Percentiles rank a stretch among this genome's conserved stretches.
Evolutionary conservation across 2,329 filamentous ascomycete genomes (phyloP).

Genomic region (Clarireedia monteithiana): DNA sequence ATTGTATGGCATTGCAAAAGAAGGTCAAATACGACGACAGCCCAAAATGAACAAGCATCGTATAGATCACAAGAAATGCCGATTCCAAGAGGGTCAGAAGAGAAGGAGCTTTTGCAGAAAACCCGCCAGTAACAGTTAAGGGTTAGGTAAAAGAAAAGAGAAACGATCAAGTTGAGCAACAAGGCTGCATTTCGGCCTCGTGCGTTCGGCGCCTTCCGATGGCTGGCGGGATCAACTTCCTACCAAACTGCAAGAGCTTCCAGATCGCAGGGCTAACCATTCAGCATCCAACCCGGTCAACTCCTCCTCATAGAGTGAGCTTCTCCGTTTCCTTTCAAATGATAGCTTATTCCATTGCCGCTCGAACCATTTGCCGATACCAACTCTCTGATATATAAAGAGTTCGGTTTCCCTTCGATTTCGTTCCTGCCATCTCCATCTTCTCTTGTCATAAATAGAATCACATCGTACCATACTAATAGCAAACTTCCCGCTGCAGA

Average conservation of each 20-base stretch:
- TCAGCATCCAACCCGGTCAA: background rate
- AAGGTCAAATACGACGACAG: too few species aligned
- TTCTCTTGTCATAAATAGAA: conserved; percentile 1
- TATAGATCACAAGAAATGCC: background rate
- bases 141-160: conserved; percentile 4
- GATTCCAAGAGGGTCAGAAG: background rate
- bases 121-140: background rate
- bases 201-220: conserved; percentile 9
- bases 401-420: background rate
- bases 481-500: background rate
- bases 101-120: background rate
- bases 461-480: conserved; percentile 3
- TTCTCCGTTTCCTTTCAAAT: conserved; percentile 3
- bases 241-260: background rate
- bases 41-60: too few species aligned
- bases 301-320: background rate
- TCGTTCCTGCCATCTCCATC: background rate
- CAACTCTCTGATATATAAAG: conserved; percentile 1
- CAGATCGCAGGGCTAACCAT: background rate
- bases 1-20: too few species aligned
- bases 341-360: background rate
- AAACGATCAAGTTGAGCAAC: background rate
- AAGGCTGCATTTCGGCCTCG: conserved; percentile 5
- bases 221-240: background rate
- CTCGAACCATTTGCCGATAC: background rate